Evolutionary conservation across 208 protist species (phyloP).

Genomic region (Trypanosoma mega): DNA sequence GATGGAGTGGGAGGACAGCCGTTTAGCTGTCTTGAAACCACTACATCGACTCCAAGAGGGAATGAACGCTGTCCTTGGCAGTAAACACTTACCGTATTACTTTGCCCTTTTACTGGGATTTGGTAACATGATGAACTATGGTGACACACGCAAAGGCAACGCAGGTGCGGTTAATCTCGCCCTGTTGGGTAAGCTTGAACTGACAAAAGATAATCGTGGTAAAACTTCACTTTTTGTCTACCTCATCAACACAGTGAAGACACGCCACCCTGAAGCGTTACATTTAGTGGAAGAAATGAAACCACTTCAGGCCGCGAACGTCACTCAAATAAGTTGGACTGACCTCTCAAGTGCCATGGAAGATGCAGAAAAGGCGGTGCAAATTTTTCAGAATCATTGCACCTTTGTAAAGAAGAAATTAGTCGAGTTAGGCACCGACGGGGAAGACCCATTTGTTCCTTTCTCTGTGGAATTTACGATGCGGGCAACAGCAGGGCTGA

Average conservation of each 20-base stretch:
- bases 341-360: constrained; percentile 26
- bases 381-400: constrained; percentile 28
- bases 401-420: constrained; percentile 32
- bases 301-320: constrained; percentile 17
- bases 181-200: constrained; percentile 29
- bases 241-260: constrained; percentile 27
- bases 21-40: constrained; percentile 24
- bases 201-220: constrained; percentile 39
- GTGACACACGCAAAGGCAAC: constrained; percentile 27
- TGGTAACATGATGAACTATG: constrained; percentile 47
- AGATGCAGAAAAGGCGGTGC: constrained; percentile 26
- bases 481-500: constrained; percentile 13
- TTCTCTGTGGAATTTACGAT: constrained; percentile 29
- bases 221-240: constrained; percentile 34
- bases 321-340: constrained; percentile 23
- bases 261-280: constrained; percentile 21
- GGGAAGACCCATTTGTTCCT: constrained; percentile 37
- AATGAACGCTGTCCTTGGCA: constrained; percentile 23
- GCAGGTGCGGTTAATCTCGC: constrained; percentile 24
- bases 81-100: constrained; percentile 33
- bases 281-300: constrained; percentile 34
- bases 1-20: constrained; percentile 32
- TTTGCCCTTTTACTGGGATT: constrained; percentile 34
- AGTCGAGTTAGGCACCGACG: constrained; percentile 26
- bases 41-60: constrained; percentile 28